Percentiles rank a stretch among this genome's conserved stretches.
These are phyloP conservation scores for Alternaria longipes DNA, from an alignment of 2,329 filamentous ascomycete species.

Conservation along the genomic window DNA sequence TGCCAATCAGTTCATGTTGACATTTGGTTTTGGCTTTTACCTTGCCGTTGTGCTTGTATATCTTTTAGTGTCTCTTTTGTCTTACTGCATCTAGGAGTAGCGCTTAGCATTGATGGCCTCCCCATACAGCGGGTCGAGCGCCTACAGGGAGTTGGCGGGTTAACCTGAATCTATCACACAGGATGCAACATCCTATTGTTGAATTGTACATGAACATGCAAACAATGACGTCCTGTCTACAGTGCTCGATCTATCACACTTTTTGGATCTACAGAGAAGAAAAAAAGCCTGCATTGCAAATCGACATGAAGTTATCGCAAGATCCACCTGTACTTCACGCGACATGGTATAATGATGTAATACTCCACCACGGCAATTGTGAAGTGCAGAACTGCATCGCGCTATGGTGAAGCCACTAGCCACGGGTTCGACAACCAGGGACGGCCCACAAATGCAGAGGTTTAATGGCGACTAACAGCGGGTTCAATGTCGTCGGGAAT, in stretches of 20 bases:
- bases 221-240: neutral
- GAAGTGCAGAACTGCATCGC: neutral
- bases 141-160: conserved; percentile 18
- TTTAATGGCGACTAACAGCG: neutral
- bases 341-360: neutral
- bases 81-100: conserved; percentile 15
- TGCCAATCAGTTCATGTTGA: conserved; percentile 1
- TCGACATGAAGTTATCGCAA: neutral
- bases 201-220: neutral
- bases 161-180: neutral
- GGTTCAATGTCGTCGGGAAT: neutral
- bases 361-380: conserved; percentile 4
- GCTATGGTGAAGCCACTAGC: neutral
- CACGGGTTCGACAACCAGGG: neutral
- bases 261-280: neutral
- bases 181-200: neutral
- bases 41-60: neutral
- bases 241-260: neutral
- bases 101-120: conserved; percentile 23
- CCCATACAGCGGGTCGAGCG: conserved; percentile 21
- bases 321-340: neutral
- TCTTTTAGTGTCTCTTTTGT: conserved; percentile 14
- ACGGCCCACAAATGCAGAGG: conserved; percentile 2
- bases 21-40: neutral
- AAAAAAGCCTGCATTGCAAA: neutral